Evolutionary conservation across 2,329 filamentous ascomycete species (phyloP).

Genomic region (Diaporthe amygdali): DNA sequence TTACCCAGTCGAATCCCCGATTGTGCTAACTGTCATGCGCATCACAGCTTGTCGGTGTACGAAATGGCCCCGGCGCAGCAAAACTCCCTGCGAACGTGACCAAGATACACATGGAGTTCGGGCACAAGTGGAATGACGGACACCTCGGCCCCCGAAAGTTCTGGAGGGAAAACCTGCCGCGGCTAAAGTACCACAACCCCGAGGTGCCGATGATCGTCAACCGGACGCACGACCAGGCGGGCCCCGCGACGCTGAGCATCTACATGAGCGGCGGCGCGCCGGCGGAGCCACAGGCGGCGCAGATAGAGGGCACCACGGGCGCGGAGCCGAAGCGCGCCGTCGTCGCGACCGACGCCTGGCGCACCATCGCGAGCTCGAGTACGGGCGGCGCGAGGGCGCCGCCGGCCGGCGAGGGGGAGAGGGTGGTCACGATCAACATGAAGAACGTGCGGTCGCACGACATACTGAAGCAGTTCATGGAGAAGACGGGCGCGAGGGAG

Average conservation of each 20-base stretch:
- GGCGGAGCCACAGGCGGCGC: not conserved
- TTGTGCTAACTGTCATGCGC: constrained; percentile 32
- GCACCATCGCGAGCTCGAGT: constrained; percentile 41
- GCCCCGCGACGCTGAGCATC: constrained; percentile 67
- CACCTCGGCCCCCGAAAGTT: constrained; percentile 83
- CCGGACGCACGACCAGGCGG: constrained; percentile 63
- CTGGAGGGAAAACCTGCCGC: constrained; percentile 81
- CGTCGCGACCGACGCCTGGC: constrained; percentile 23
- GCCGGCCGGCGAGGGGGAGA: constrained; percentile 53
- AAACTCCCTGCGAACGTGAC: constrained; percentile 78
- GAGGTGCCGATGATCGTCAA: constrained; percentile 81
- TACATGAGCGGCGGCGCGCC: constrained; percentile 52
- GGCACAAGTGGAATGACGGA: constrained; percentile 63
- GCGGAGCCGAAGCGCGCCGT: constrained; percentile 15
- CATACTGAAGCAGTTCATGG: constrained; percentile 68
- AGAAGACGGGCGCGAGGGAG: constrained; percentile 63
- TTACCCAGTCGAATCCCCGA: constrained; percentile 3
- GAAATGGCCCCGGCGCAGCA: constrained; percentile 82
- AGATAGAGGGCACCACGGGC: not conserved
- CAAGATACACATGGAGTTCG: constrained; percentile 77
- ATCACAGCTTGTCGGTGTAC: constrained; percentile 72
- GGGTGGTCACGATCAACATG: constrained; percentile 65
- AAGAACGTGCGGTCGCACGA: constrained; percentile 63
- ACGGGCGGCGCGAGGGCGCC: constrained; percentile 54
- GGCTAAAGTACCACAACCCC: constrained; percentile 95